These are phyloP conservation scores for Actinidia arguta DNA, from an alignment of 179 eudicot genomes.

Conservation along the genomic window DNA sequence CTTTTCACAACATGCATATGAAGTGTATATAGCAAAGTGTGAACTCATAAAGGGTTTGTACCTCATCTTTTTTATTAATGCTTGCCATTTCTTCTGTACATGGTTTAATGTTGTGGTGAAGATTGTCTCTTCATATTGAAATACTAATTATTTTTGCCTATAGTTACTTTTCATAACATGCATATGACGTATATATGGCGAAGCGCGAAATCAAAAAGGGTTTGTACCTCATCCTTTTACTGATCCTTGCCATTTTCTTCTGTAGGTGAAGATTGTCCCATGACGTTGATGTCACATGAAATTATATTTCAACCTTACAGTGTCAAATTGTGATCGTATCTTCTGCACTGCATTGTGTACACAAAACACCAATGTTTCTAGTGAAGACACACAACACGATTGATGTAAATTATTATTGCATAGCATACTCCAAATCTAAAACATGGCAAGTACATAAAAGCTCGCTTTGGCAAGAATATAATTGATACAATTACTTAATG, in stretches of 20 bases:
- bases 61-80: background rate
- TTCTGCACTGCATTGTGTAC: background rate
- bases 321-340: background rate
- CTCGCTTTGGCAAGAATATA: background rate
- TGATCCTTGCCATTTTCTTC: background rate
- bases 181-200: background rate
- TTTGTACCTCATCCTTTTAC: background rate
- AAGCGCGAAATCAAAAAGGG: background rate
- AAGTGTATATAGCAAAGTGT: background rate
- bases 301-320: background rate
- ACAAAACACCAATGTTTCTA: background rate
- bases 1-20: background rate
- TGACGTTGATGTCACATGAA: background rate
- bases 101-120: background rate
- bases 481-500: background rate
- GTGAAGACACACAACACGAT: background rate
- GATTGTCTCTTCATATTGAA: background rate
- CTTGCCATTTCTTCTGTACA: background rate
- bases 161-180: background rate
- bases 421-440: background rate
- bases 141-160: background rate
- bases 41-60: background rate
- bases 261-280: background rate
- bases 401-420: background rate
- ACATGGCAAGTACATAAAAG: background rate